Evolutionary conservation across 371 early-diverging fungal genomes (phyloP), one percentile per base, ranked within the genome.

Genomic region (Circinella umbellata): DNA sequence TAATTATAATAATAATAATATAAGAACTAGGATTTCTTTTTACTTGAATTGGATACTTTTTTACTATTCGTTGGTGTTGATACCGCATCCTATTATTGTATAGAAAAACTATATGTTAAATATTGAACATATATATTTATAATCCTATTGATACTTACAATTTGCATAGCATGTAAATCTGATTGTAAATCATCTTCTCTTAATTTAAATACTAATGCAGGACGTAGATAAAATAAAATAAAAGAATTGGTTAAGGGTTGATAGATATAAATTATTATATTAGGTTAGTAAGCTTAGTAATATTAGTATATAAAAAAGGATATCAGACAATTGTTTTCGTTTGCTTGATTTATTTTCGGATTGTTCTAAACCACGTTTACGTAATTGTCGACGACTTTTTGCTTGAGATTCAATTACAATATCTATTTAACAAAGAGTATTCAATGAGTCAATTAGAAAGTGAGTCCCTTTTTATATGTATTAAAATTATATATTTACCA

Each of bases 391-490:
- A 48, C 78, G 71, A 66, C 73, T 61, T 57, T 81, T 69, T 35
- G 75, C 63, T 66, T 81, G 80, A 3, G 80, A 66, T 57, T 84
- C 84, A 51, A 81, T 57, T 5, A 76, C 62, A 8, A 76, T 68
- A 70, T 84, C 84, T 81, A 73, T 72, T 75, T 1, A 74, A 80
- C 59, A 84, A 83, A 69, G 77, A 15, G n/a, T n/a, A n/a, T n/a
- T n/a, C n/a, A n/a, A n/a, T n/a, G n/a, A n/a, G n/a, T n/a, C n/a
- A n/a, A n/a, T n/a, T n/a, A n/a, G n/a, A n/a, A n/a, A n/a, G n/a
- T n/a, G n/a, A n/a, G n/a, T n/a, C n/a, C n/a, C n/a, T n/a, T n/a
- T n/a, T 49, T 81, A 75, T 77, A 86, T 72, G 70, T 64, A 72
- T 69, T 60, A 68, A 70, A 6, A 17, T 4, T 10, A n/a, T 36